Percentiles rank a stretch among this genome's conserved stretches.
These are phyloP conservation scores for Acorus calamus DNA, from an alignment of 106 monocot genomes.

Conservation along the genomic window DNA sequence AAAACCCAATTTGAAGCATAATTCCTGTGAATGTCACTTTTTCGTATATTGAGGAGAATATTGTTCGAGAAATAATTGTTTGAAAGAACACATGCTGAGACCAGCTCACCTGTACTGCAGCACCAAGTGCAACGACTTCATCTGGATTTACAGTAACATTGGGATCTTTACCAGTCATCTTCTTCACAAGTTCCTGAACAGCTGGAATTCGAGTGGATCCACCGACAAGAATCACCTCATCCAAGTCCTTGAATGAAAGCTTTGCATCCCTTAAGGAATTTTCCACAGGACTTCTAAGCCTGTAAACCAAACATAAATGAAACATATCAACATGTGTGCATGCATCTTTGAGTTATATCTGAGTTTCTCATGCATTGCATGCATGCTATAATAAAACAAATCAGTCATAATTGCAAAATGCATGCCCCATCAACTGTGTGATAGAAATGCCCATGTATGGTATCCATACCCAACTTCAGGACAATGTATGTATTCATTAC, in stretches of 20 bases:
- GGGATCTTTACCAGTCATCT: conserved; percentile 81
- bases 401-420: no score
- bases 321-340: neutral
- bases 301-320: conserved; percentile 6
- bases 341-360: neutral
- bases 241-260: conserved; percentile 60
- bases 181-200: conserved; percentile 81
- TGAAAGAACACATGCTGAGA: no score
- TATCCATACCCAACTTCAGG: no score
- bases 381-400: no score
- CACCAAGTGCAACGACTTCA: conserved; percentile 87
- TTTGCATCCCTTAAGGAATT: conserved; percentile 78
- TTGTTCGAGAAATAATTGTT: no score
- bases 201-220: conserved; percentile 88
- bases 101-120: conserved; percentile 69
- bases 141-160: conserved; percentile 95
- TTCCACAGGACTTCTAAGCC: conserved; percentile 74
- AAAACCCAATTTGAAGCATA: no score
- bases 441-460: no score
- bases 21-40: no score
- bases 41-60: no score
- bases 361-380: no score
- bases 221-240: conserved; percentile 90
- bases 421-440: no score
- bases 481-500: no score